These are phyloP conservation scores for Vavraia culicis DNA, from an alignment of 371 early-diverging fungal species.

Conservation along the genomic window DNA sequence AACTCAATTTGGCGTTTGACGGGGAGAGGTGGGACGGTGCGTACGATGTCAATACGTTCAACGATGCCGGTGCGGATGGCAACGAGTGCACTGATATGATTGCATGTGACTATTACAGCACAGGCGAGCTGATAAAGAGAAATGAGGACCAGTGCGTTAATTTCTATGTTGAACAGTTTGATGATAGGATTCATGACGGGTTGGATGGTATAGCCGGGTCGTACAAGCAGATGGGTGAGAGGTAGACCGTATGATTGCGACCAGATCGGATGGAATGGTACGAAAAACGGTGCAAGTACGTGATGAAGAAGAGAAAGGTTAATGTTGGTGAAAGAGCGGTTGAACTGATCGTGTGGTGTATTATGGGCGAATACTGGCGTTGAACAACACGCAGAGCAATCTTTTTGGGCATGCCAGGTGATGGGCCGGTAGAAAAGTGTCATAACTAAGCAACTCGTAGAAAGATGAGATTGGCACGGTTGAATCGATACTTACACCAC, in stretches of 20 bases:
- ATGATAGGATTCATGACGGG: constrained; percentile 26
- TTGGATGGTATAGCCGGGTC: constrained; percentile 21
- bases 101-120: neutral
- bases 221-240: constrained; percentile 17
- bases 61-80: neutral
- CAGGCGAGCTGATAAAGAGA: constrained; percentile 11
- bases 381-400: no score
- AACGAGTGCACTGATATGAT: neutral
- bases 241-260: neutral
- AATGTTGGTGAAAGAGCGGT: no score
- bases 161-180: constrained; percentile 10
- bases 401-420: no score
- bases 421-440: no score
- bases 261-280: no score
- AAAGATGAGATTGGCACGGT: no score
- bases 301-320: no score
- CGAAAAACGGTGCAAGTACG: no score
- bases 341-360: no score
- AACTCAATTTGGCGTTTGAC: constrained; percentile 10
- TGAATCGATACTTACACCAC: no score
- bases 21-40: constrained; percentile 12
- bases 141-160: constrained; percentile 17
- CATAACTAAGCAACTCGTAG: no score
- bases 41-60: constrained; percentile 7
- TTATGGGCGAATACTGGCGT: no score